phyloP scores from a whole-genome alignment of 2,329 filamentous ascomycete genomes.

The Chaetomiaceae sp. region DNA sequence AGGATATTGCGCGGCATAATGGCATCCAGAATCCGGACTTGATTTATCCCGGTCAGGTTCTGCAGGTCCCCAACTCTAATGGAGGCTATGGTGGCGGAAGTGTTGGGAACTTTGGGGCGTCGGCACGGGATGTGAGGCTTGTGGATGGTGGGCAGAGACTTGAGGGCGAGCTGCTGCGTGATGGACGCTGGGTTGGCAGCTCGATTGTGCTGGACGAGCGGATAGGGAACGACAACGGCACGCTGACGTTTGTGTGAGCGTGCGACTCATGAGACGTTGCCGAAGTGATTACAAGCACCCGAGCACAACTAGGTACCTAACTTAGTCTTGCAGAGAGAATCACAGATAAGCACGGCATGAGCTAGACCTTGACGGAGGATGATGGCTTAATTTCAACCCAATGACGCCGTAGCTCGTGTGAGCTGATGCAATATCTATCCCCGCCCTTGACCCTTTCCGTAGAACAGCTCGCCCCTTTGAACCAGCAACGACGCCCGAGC shows the following conservation, averaged over 20 bases:
- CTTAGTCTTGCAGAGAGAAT: too few species aligned
- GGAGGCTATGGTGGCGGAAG: slow-evolving; percentile 9
- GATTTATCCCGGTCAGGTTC: slow-evolving; percentile 40
- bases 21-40: slow-evolving; percentile 39
- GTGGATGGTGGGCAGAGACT: slow-evolving; percentile 34
- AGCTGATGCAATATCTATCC: too few species aligned
- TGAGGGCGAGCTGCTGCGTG: slow-evolving; percentile 32
- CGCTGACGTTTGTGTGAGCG: slow-evolving; percentile 13
- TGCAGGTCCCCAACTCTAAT: slow-evolving; percentile 32
- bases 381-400: too few species aligned
- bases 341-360: too few species aligned
- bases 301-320: too few species aligned
- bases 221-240: slow-evolving; percentile 34
- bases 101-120: slow-evolving; percentile 31
- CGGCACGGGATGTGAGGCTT: slow-evolving; percentile 35
- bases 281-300: too few species aligned
- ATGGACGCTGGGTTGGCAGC: slow-evolving; percentile 31
- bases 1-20: slow-evolving; percentile 39
- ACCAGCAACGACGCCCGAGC: too few species aligned
- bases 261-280: too few species aligned
- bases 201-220: slow-evolving; percentile 35
- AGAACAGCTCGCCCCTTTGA: too few species aligned
- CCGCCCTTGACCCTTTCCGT: too few species aligned
- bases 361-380: too few species aligned
- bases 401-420: too few species aligned